phyloP scores from a whole-genome alignment of 2,329 filamentous ascomycete species.

The Bipolaris bicolor region DNA sequence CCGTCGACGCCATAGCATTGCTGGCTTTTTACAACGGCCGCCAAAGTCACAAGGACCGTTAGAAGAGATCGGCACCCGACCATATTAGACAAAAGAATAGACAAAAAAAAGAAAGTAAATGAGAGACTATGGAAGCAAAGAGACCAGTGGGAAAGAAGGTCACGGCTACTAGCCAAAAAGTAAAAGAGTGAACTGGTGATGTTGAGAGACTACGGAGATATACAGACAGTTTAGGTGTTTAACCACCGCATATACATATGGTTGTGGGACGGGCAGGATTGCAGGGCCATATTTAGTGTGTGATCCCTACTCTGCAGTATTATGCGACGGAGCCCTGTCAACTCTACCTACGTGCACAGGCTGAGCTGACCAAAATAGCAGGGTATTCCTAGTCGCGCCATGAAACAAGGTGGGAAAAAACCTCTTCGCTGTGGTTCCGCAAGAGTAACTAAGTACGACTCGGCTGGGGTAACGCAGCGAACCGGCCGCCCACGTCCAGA shows the following conservation, averaged over 20 bases:
- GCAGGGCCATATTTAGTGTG: slow-evolving; percentile 25
- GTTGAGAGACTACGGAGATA: slow-evolving; percentile 6
- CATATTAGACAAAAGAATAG: slow-evolving; percentile 26
- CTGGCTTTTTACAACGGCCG: slow-evolving; percentile 25
- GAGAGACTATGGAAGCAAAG: slow-evolving; percentile 7
- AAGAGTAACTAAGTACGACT: slow-evolving; percentile 8
- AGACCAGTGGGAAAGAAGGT: slow-evolving; percentile 7
- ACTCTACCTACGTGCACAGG: slow-evolving; percentile 24
- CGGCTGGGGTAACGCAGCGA: slow-evolving; percentile 30
- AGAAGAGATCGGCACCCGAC: slow-evolving; percentile 21
- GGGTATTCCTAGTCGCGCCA: slow-evolving; percentile 26
- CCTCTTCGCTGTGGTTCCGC: slow-evolving; percentile 24
- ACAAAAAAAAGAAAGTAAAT: slow-evolving; percentile 5
- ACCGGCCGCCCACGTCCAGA: slow-evolving; percentile 19
- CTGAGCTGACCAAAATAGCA: slow-evolving; percentile 19
- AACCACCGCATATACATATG: slow-evolving; percentile 20
- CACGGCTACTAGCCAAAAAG: slow-evolving; percentile 3
- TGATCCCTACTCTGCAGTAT: slow-evolving; percentile 26
- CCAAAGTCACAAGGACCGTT: slow-evolving; percentile 18
- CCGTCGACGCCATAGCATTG: slow-evolving; percentile 43
- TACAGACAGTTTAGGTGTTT: slow-evolving; percentile 5
- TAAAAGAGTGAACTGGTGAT: slow-evolving; percentile 5
- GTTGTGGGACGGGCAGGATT: slow-evolving; percentile 1
- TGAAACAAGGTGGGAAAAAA: slow-evolving; percentile 40
- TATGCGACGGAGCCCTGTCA: slow-evolving; percentile 32